Percentiles rank a stretch among this genome's conserved stretches.
Conservation (phyloP, 345 rosid genomes). For the Salix purpurea region DNA sequence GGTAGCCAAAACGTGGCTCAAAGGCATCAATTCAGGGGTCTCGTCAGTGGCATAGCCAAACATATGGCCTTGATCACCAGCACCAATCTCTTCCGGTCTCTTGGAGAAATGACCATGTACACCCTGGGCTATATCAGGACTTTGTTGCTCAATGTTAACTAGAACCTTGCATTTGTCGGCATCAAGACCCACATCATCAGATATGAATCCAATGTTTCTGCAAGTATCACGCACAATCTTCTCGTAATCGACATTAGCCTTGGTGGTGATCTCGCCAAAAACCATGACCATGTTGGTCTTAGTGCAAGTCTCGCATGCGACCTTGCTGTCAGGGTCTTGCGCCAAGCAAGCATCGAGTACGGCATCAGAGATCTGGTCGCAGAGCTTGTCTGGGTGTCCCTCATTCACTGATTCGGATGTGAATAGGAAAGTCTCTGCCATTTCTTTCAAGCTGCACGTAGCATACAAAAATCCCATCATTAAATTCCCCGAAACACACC, state of each 20-base stretch:
- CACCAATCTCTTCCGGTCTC: constrained; percentile 16
- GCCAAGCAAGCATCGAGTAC: constrained; percentile 16
- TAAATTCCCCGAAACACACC: background rate
- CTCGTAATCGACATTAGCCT: constrained; percentile 13
- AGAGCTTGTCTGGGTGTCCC: constrained; percentile 18
- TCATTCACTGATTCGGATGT: constrained; percentile 15
- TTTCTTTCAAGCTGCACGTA: background rate
- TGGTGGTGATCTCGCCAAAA: constrained; percentile 19
- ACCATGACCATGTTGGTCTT: constrained; percentile 22
- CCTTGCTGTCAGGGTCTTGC: constrained; percentile 17
- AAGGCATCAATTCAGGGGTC: constrained; percentile 52
- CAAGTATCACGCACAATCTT: constrained; percentile 18
- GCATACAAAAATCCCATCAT: background rate
- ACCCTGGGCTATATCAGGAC: constrained; percentile 19
- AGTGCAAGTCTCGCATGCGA: constrained; percentile 17
- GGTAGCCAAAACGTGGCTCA: constrained; percentile 68
- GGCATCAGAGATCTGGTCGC: constrained; percentile 16
- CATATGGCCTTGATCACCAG: constrained; percentile 16
- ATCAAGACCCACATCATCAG: constrained; percentile 17
- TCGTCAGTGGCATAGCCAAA: constrained; percentile 20
- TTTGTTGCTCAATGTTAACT: constrained; percentile 15
- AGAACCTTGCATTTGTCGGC: constrained; percentile 16
- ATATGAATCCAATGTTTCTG: constrained; percentile 12
- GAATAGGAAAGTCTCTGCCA: constrained; percentile 16
- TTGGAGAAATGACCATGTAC: constrained; percentile 17